Conservation (phyloP, 345 rosid species). For the Eucalyptus curtisii region DNA sequence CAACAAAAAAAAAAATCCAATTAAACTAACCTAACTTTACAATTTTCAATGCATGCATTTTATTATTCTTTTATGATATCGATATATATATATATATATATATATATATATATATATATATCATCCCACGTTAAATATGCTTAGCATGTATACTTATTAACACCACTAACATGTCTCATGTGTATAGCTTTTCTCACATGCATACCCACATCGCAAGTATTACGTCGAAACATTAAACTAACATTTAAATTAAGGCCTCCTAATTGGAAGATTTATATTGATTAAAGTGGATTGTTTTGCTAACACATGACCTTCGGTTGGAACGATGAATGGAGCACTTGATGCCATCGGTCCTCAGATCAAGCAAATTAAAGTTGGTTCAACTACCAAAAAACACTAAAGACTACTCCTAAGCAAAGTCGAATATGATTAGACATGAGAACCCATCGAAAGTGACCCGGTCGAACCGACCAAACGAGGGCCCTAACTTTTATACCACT, state of each 20-base stretch:
- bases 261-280: background rate
- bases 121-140: rapidly evolving
- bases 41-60: background rate
- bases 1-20: background rate
- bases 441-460: background rate
- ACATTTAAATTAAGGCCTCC: background rate
- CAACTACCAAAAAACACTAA: background rate
- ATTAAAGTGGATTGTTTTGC: background rate
- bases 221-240: rapidly evolving
- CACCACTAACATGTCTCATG: rapidly evolving
- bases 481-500: background rate
- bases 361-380: background rate
- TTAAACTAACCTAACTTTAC: background rate
- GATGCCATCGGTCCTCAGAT: background rate
- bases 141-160: background rate
- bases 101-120: no score
- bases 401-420: background rate
- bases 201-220: background rate
- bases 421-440: background rate
- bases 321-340: background rate
- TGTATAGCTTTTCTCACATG: background rate
- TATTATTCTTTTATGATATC: background rate
- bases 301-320: background rate
- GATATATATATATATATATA: rapidly evolving
- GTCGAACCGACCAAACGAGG: background rate